A percentile compares a stretch with the other conserved stretches of the same genome.
Evolutionary conservation across 768 basidiomycete genomes (phyloP).

Genomic region (Wakefieldia striispora): DNA sequence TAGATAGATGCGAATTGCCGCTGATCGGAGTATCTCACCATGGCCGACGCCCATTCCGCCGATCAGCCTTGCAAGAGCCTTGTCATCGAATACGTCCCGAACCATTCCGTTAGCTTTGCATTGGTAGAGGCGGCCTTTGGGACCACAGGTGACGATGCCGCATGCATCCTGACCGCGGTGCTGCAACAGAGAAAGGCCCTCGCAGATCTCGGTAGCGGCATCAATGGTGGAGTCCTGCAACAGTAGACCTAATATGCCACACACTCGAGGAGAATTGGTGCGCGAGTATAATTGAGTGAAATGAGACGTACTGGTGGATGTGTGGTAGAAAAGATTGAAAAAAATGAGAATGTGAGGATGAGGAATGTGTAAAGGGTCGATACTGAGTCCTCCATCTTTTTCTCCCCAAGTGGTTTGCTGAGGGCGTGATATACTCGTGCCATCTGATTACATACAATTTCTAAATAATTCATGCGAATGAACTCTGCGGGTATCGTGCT

Average conservation of each 20-base stretch:
- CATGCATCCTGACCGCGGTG: constrained; percentile 98
- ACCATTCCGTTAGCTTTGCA: constrained; percentile 99
- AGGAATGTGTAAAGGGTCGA: neutral
- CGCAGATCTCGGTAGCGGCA: constrained; percentile 85
- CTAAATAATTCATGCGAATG: no score
- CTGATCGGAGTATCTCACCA: constrained; percentile 48
- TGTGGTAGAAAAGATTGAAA: neutral
- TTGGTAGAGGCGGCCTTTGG: constrained; percentile 93
- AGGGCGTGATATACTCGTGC: neutral
- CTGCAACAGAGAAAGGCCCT: constrained; percentile 93
- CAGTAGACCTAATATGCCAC: constrained; percentile 88
- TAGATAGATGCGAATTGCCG: constrained; percentile 10
- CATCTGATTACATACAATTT: neutral
- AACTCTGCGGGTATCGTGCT: no score
- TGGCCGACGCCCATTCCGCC: constrained; percentile 99
- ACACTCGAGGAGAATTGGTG: constrained; percentile 51
- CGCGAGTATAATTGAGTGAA: neutral
- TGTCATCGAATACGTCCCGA: constrained; percentile 89
- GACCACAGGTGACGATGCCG: constrained; percentile 94
- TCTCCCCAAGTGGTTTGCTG: neutral
- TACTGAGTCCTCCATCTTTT: constrained; percentile 9
- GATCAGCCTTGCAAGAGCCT: constrained; percentile 69
- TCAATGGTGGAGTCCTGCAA: constrained; percentile 73
- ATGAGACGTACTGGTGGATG: constrained; percentile 27
- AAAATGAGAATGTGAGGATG: constrained; percentile 7